Conservation (phyloP, 257 asterid species). For the Solanum arcanum region DNA sequence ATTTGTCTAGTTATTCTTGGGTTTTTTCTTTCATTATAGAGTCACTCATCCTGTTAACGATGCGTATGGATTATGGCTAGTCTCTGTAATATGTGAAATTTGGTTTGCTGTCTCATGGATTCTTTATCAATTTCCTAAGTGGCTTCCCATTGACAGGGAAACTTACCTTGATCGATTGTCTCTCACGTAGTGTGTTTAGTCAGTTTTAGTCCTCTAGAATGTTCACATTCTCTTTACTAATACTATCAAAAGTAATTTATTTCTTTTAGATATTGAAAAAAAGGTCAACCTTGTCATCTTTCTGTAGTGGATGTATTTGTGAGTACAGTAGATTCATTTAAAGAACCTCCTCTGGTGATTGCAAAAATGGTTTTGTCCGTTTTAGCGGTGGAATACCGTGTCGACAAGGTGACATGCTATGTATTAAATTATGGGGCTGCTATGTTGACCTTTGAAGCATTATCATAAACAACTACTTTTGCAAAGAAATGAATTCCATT, state of each 20-base stretch:
- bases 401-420: conserved; percentile 19
- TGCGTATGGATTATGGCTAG: conserved; percentile 19
- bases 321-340: conserved; percentile 19
- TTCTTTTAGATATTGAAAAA: conserved; percentile 9
- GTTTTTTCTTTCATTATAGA: conserved; percentile 22
- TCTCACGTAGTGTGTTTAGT: conserved; percentile 10
- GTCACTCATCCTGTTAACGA: conserved; percentile 15
- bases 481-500: conserved; percentile 25
- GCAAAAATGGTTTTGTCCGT: conserved; percentile 23
- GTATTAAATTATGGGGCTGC: conserved; percentile 26
- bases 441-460: conserved; percentile 20
- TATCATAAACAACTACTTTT: conserved; percentile 18
- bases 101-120: conserved; percentile 32
- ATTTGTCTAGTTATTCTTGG: conserved; percentile 19
- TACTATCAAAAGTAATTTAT: not conserved
- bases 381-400: conserved; percentile 22
- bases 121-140: conserved; percentile 28
- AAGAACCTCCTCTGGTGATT: conserved; percentile 24
- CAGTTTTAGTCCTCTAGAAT: not conserved
- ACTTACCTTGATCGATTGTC: conserved; percentile 28
- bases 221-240: not conserved
- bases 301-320: conserved; percentile 20
- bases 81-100: conserved; percentile 23
- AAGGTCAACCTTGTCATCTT: conserved; percentile 19
- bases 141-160: conserved; percentile 23